Percentiles rank a stretch among this genome's conserved stretches.
These are phyloP conservation scores for Magnaporthiopsis rhizophila DNA, from an alignment of 2,329 filamentous ascomycete genomes.

Conservation along the genomic window DNA sequence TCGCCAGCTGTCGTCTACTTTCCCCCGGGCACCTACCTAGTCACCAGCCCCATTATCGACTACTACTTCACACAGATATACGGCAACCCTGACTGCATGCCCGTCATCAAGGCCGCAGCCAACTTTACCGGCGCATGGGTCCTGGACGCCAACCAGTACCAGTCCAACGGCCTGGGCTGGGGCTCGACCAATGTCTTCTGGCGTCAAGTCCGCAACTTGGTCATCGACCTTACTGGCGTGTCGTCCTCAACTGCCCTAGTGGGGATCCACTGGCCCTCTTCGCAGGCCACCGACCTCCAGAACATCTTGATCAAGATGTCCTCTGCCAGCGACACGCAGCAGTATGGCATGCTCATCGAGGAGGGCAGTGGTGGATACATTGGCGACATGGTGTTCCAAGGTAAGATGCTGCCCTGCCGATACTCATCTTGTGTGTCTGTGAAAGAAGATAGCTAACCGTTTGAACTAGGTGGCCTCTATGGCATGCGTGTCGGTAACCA, in stretches of 20 bases:
- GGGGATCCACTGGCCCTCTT: conserved; percentile 56
- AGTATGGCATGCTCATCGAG: conserved; percentile 54
- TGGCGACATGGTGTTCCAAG: conserved; percentile 62
- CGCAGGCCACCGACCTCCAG: conserved; percentile 53
- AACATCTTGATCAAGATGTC: conserved; percentile 50
- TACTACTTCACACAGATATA: conserved; percentile 15
- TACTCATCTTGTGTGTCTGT: too few species aligned
- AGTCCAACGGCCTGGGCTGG: conserved; percentile 32
- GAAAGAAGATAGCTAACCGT: too few species aligned
- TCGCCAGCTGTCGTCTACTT: conserved; percentile 17
- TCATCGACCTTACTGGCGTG: conserved; percentile 16
- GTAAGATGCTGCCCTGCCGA: too few species aligned
- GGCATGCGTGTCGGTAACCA: conserved; percentile 54
- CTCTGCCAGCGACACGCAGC: conserved; percentile 34
- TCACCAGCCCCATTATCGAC: conserved; percentile 11
- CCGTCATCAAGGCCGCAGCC: conserved; percentile 10
- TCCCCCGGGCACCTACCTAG: conserved; percentile 14
- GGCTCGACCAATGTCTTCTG: conserved; percentile 27
- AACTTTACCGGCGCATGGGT: conserved; percentile 8
- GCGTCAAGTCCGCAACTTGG: conserved; percentile 19
- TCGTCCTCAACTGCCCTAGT: conserved; percentile 16
- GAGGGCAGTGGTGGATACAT: conserved; percentile 59
- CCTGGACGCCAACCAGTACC: conserved; percentile 48
- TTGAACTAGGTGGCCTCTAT: conserved; percentile 42
- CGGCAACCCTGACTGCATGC: conserved; percentile 12